Evolutionary conservation across 441 rosid genomes (phyloP).

Genomic region (Daphne laureola): DNA sequence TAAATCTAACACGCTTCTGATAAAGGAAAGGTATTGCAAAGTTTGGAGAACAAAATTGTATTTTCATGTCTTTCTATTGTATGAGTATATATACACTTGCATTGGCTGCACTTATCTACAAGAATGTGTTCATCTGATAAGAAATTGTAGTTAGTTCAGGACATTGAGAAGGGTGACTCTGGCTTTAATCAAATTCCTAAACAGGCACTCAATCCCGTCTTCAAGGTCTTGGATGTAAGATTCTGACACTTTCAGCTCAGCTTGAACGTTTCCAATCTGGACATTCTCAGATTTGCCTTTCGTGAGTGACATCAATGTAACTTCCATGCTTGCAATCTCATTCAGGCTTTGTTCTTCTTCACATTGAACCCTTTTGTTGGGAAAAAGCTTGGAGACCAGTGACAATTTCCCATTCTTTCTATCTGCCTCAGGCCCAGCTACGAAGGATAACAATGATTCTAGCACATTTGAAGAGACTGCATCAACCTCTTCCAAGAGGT

Average conservation of each 20-base stretch:
- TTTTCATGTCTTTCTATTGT: neutral
- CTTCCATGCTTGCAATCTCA: slow-evolving; percentile 11
- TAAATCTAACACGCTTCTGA: too few relatives aligned
- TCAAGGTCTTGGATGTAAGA: slow-evolving; percentile 11
- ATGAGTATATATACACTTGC: slow-evolving; percentile 1
- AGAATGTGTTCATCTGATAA: neutral
- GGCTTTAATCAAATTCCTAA: slow-evolving; percentile 12
- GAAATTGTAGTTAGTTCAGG: slow-evolving; percentile 3
- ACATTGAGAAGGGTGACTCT: slow-evolving; percentile 12
- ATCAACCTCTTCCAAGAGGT: slow-evolving; percentile 2
- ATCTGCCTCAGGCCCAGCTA: slow-evolving; percentile 1
- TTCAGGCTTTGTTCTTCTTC: slow-evolving; percentile 13
- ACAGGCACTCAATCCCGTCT: slow-evolving; percentile 9
- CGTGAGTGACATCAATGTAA: slow-evolving; percentile 1
- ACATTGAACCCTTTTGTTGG: slow-evolving; percentile 6
- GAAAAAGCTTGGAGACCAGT: neutral
- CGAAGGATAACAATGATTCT: slow-evolving; percentile 5
- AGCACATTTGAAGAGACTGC: neutral
- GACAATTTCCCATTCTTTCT: slow-evolving; percentile 1
- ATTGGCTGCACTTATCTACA: slow-evolving; percentile 10
- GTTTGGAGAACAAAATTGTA: neutral
- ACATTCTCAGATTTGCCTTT: neutral
- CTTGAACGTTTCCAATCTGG: slow-evolving; percentile 1
- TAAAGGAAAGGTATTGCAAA: neutral
- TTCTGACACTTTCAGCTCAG: slow-evolving; percentile 5